These are phyloP conservation scores for Porcisia hertigi DNA, from an alignment of 208 protist genomes.

Conservation along the genomic window DNA sequence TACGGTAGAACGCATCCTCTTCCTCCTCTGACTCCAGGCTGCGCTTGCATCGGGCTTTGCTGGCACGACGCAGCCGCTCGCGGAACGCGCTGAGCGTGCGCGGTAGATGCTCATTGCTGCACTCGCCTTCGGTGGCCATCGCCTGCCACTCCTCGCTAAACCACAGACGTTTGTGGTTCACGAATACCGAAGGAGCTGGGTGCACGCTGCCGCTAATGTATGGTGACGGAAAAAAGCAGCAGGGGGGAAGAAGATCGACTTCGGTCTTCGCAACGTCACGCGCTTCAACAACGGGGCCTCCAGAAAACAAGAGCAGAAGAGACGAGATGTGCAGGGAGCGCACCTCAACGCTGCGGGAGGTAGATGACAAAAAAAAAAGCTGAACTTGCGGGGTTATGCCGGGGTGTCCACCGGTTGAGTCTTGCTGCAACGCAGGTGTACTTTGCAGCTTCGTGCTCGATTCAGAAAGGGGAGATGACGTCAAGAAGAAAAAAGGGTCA, in stretches of 20 bases:
- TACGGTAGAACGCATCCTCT: conserved; percentile 49
- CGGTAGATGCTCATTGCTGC: background rate
- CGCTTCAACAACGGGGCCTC: background rate
- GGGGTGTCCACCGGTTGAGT: background rate
- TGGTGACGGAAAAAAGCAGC: background rate
- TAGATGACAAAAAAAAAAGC: background rate
- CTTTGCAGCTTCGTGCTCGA: background rate
- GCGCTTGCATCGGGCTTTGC: conserved; percentile 10
- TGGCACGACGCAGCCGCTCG: conserved; percentile 9
- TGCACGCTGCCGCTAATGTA: background rate
- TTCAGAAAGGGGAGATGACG: background rate
- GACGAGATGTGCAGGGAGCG: background rate
- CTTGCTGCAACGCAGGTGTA: background rate
- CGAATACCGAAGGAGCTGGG: background rate
- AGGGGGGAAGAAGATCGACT: background rate
- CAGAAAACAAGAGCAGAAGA: background rate
- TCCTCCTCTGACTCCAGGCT: conserved; percentile 50
- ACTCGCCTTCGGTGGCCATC: background rate
- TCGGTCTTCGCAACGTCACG: background rate
- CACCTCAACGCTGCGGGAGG: background rate
- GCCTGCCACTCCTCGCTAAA: conserved; percentile 23
- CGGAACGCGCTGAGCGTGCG: conserved; percentile 34
- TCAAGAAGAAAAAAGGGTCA: background rate
- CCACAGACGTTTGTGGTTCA: conserved; percentile 11
- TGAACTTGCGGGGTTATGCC: background rate